Evolutionary conservation across 352 stramenopile species (phyloP), one percentile per base, ranked within the genome.

Genomic region (Pythium rishiriense): DNA sequence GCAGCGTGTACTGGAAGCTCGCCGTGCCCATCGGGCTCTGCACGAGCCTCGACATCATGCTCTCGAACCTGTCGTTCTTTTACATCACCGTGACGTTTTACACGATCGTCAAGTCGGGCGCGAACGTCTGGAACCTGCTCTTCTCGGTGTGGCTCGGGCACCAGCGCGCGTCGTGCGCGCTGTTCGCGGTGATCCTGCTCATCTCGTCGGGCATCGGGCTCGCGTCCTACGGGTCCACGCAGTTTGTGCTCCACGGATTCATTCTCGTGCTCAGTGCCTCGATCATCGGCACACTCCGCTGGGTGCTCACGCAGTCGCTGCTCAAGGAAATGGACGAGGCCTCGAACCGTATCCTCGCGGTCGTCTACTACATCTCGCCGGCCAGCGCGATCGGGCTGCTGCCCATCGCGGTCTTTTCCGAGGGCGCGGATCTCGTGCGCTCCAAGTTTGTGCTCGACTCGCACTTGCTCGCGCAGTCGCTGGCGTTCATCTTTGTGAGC

Each of bases 1-100:
- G 67, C 4, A 58, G 45, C 43, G 61, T 81, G 12, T 88, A 88
- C 69, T 90, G 82, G 80, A 74, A 75, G 31, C 68, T 93, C 22
- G 86, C 83, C 17, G 81, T 94, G 39, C 85, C 87, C 22, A 91
- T 94, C 39, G 84, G 85, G 12, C 53, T 92, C 28, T 90, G 75
- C 70, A 94, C 87, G 11, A 81, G 82, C n/a, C 77, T 93, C 10
- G 85, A 94, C 69, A 90, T 96, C 37, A 87, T 91, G 71, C 62
- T 90, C 28, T 93, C 83, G 14, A 94, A 94, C 64, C 47, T 90
- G 19, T 93, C 85, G 64, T 83, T 94, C 60, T 81, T 90, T 42
- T 96, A 93, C 73, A 90, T 94, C 64, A 93, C 82, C 0, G 86
- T 94, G 17, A 91, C 84, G 25, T 87, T 96, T 63, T 94, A 93